Evolutionary conservation across 1,284 basidiomycete genomes (phyloP), one percentile per base, ranked within the genome.

Genomic region (Cryptococcus floricola): DNA sequence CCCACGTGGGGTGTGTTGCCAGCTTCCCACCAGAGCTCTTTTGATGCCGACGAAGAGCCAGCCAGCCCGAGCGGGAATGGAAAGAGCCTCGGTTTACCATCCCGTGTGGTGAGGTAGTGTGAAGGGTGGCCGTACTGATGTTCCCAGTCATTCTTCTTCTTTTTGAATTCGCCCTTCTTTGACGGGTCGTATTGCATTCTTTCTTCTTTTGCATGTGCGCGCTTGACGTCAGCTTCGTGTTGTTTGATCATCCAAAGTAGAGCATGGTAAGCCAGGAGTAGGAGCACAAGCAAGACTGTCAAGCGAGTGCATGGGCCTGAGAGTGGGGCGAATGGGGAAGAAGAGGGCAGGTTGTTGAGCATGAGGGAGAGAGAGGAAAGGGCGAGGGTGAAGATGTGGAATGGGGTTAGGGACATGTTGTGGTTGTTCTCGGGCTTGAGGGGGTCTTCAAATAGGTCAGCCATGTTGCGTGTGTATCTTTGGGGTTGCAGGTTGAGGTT

Each of bases 1-100:
- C 70, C 70, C 70, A 72, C 67, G 55, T 72, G 70, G 16, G 70
- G 60, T 3, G 57, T 59, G 44, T 72, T 70, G 1, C 70, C 70
- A 10, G 68, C 65, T 56, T 72, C 70, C 68, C 68, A 72, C 70
- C 70, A 72, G 9, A 72, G 47, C 39, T 67, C 66, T 13, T 61
- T 61, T 37, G 63, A 66, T 12, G 58, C 51, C 1, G 48, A 58
- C 23, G 48, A 31, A 0, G 59, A 62, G 1, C 67, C 70, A 14
- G 70, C 70, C 52, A 65, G 63, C n/a, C 70, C 70, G 2, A 72
- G 57, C 7, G 70, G 70, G 49, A 72, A 72, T 1, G 70, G 68
- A 41, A 69, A 72, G 31, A 72, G 46, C 13, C 70, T 37, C 7
- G 70, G 70, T 54, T 69, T 70, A 18, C 62, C 68, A 48, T 72